A percentile compares a stretch with the other conserved stretches of the same genome.
These are phyloP conservation scores for Aspergillus sparsus DNA, from an alignment of 495 filamentous ascomycete species.

Conservation along the genomic window DNA sequence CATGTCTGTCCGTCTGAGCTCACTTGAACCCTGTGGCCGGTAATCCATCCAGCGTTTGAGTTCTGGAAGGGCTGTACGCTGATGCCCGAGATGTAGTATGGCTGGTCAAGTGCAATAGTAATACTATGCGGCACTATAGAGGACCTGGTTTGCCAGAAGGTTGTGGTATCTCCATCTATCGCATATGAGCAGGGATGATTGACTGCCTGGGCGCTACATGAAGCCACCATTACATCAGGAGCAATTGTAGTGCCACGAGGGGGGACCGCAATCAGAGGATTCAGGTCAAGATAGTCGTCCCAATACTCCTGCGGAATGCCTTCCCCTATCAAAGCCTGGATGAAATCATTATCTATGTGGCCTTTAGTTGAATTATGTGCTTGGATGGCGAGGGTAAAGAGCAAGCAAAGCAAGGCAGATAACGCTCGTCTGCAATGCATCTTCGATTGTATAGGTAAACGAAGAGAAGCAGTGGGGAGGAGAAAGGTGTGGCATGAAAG, in stretches of 20 bases:
- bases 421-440: too few species aligned
- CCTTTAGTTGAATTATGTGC: not conserved
- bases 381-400: not conserved
- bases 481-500: too few species aligned
- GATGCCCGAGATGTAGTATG: not conserved
- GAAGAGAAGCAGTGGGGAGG: too few species aligned
- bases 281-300: not conserved
- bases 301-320: not conserved
- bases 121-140: not conserved
- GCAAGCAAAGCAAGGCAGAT: too few species aligned
- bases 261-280: not conserved
- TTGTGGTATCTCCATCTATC: not conserved
- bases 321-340: not conserved
- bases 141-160: not conserved
- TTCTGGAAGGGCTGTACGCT: not conserved
- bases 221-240: not conserved
- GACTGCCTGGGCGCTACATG: not conserved
- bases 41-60: conserved; percentile 34
- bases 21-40: conserved; percentile 40
- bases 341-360: not conserved
- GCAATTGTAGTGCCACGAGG: not conserved
- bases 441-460: too few species aligned
- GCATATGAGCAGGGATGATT: not conserved
- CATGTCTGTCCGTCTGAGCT: conserved; percentile 43
- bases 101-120: not conserved